Conservation (phyloP, 441 rosid genomes). For the Dalechampia spathulata region DNA sequence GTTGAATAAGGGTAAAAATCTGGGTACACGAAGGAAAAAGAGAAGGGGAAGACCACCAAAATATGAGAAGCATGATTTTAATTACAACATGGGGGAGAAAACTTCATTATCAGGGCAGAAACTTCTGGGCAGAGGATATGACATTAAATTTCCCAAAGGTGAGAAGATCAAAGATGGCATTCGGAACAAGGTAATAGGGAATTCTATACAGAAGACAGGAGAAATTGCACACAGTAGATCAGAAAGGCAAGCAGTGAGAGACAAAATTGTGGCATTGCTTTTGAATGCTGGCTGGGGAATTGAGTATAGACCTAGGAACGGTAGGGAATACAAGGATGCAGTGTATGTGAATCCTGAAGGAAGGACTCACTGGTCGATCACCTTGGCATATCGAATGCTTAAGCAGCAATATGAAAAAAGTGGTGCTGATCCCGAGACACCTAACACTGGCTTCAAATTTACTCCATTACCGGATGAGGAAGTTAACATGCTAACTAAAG, state of each 20-base stretch:
- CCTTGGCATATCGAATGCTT: conserved; percentile 71
- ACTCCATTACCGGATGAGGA: conserved; percentile 73
- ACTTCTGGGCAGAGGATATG: conserved; percentile 9
- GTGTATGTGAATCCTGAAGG: conserved; percentile 94
- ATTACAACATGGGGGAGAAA: conserved; percentile 6
- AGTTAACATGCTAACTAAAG: conserved; percentile 47
- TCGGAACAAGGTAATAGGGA: conserved; percentile 15
- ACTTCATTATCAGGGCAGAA: conserved; percentile 15
- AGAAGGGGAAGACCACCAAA: conserved; percentile 4
- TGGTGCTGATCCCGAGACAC: conserved; percentile 25
- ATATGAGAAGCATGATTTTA: conserved; percentile 8
- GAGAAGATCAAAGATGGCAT: conserved; percentile 8
- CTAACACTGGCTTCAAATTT: conserved; percentile 41
- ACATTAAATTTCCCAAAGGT: conserved; percentile 8
- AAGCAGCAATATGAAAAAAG: conserved; percentile 44
- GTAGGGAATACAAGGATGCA: conserved; percentile 59
- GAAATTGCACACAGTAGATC: conserved; percentile 24
- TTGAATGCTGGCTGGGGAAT: conserved; percentile 84
- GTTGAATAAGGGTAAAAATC: conserved; percentile 14
- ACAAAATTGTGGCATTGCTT: conserved; percentile 59
- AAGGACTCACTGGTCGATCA: conserved; percentile 93
- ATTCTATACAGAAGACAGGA: conserved; percentile 14
- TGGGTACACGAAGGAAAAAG: conserved; percentile 10
- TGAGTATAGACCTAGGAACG: conserved; percentile 66
- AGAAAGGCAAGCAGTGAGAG: conserved; percentile 57